Base-by-base conservation (phyloP, 495 filamentous ascomycete genomes). In the Friedmanniomyces endolithicus region DNA sequence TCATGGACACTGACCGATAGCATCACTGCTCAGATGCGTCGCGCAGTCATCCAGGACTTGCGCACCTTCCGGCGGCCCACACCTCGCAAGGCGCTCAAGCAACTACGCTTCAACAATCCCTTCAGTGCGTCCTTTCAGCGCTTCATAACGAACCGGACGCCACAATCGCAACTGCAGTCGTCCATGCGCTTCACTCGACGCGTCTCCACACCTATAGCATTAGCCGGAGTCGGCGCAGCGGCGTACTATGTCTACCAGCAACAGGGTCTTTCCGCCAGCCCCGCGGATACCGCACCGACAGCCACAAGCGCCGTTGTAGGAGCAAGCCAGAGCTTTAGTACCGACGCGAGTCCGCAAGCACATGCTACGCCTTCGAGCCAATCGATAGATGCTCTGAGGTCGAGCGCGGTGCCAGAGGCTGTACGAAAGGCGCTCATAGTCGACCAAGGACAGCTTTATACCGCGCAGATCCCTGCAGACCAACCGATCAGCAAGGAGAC, bases 401-500 rank as follows among this genome's bases (percentile, higher is more conserved):
- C 48, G 3, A 46, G 20, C 9, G 46, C 55, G 2, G 44, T 62
- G 40, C 56, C 59, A 11, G 59, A 62, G 22, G 59, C 52, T 14
- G 59, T 62, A 2, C 35, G 59, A 27, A 62, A 58, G 35, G 59
- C 59, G 20, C 35, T 62, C 6, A 52, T 62, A 19, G 59, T 62
- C 11, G 55, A 62, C 22, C 59, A 58, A 31, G 59, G 59, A 1
- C 55, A 62, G 51, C 55, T 62, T 4, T 62, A 59, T 39, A 62
- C 59, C 19, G 56, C 59, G 16, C 23, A 58, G n/a, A 58, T 62
- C 46, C 55, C 59, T 0, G 59, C 55, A 19, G 59, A 58, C 33
- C 59, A 62, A 39, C 90, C 90, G 17, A 77, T 98, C 57, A 82
- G 81, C 41, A 97, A 97, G 69, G 79, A 86, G 59, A 85, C 84